These are phyloP conservation scores for Trichoderma orchidacearum DNA, from an alignment of 495 filamentous ascomycete genomes.

Conservation along the genomic window DNA sequence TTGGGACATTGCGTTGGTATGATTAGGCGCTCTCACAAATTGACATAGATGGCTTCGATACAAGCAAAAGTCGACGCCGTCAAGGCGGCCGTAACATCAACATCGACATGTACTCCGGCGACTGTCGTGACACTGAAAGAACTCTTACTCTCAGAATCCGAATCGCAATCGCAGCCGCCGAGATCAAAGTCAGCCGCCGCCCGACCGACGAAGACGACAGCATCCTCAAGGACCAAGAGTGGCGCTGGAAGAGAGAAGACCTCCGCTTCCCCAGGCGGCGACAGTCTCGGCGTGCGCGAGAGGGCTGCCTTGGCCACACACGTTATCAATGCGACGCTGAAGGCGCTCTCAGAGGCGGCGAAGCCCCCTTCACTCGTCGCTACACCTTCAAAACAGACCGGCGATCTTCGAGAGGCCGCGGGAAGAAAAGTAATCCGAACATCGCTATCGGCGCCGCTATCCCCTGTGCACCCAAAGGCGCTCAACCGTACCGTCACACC, in stretches of 20 bases:
- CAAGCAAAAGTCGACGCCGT: constrained; percentile 31
- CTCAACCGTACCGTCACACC: constrained; percentile 39
- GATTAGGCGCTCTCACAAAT: constrained; percentile 6
- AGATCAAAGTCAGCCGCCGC: constrained; percentile 21
- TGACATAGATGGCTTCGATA: constrained; percentile 28
- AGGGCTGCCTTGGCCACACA: constrained; percentile 64
- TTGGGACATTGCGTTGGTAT: constrained; percentile 5
- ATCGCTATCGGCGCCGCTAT: constrained; percentile 28
- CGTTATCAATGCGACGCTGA: constrained; percentile 64
- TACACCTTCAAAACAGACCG: constrained; percentile 10
- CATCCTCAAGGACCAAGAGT: constrained; percentile 4
- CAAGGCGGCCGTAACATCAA: constrained; percentile 33
- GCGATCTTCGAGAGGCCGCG: constrained; percentile 2
- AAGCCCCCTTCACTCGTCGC: constrained; percentile 29
- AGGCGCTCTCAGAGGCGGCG: constrained; percentile 56
- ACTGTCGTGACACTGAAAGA: constrained; percentile 34
- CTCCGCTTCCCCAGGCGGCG: constrained; percentile 8
- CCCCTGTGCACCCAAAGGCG: constrained; percentile 36
- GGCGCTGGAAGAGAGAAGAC: constrained; percentile 7
- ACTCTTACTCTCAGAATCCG: constrained; percentile 27
- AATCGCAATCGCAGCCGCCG: constrained; percentile 9
- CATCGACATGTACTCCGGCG: constrained; percentile 37
- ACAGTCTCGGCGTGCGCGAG: constrained; percentile 41
- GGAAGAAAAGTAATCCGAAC: constrained; percentile 19
- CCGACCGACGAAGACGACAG: constrained; percentile 19